Base-by-base conservation (phyloP, 441 rosid species). In the Gossypium trilobum region DNA sequence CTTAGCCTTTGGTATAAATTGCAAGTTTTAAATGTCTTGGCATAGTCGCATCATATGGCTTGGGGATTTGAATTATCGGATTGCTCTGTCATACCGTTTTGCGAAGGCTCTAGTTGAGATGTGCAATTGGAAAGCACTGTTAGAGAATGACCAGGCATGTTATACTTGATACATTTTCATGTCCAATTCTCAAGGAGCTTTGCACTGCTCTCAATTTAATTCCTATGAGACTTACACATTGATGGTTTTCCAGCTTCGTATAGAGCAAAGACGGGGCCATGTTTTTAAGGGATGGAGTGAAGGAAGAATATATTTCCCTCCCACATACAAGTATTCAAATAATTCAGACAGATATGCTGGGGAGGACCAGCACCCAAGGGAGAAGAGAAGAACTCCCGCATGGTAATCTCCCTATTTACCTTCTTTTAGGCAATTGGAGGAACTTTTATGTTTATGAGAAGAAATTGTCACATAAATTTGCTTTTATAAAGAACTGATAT, bases 51-150 rank as follows among this genome's bases (percentile, higher is more conserved):
- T 95, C 48, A 90, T 95, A 69, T 95, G 99, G 99, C 88, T 95
- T 25, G 99, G 99, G 72, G 99, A 95, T 83, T 82, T 95, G 83
- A 95, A 95, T 80, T 93, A 95, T 75, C 85, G 99, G 57, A 91
- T 93, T 68, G 94, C 98, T 36, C 81, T 95, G 39, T 87, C 96
- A 36, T 87, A 90, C 83, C 95, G 89, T 42, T 85, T 81, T 33
- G 97, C 95, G 50, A 95, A 86, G 81, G 94, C 98, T 51, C 95
- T 95, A n/a, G 98, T 95, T 6, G 97, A 93, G 89, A 95, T 95
- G 98, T 85, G 82, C 50, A 91, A 95, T 76, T 95, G 99, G 99
- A 87, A 85, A 69, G 89, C 86, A 22, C 82, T 95, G 85, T 76
- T 95, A 74, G 90, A 91, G 82, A 95, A 95, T 76, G 99, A 95